Evolutionary conservation across 768 basidiomycete genomes (phyloP).

Genomic region (Amanita rubescens): DNA sequence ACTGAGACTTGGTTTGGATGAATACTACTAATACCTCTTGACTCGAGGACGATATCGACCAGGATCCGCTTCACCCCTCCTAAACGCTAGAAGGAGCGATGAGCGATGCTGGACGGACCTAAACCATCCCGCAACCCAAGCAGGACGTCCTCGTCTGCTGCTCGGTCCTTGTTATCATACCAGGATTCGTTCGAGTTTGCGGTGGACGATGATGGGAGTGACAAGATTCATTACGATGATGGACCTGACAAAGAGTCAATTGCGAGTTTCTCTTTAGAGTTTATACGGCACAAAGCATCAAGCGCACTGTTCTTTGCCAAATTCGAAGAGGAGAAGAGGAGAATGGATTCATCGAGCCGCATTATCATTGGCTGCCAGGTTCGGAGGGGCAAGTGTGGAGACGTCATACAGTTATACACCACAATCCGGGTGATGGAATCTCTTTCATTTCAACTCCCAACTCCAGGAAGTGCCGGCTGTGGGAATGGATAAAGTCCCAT

Average conservation of each 20-base stretch:
- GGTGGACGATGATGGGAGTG: constrained; percentile 12
- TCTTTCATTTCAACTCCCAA: constrained; percentile 10
- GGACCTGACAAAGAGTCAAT: no score
- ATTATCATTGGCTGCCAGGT: no score
- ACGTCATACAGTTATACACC: no score
- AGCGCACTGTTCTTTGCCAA: constrained; percentile 41
- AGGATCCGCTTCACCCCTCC: constrained; percentile 9
- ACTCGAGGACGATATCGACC: background rate
- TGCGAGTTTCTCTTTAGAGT: constrained; percentile 33
- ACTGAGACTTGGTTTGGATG: background rate
- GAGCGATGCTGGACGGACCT: no score
- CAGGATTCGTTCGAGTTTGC: no score
- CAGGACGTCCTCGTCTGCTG: no score
- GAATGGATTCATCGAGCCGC: constrained; percentile 22
- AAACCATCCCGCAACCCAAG: no score
- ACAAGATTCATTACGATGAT: constrained; percentile 1
- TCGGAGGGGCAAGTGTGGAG: no score
- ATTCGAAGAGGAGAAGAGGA: constrained; percentile 27
- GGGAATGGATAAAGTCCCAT: background rate
- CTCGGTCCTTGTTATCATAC: no score
- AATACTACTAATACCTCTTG: background rate
- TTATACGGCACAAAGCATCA: constrained; percentile 44
- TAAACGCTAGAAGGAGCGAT: background rate
- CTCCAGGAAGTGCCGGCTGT: background rate
- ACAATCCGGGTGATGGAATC: constrained; percentile 17